Evolutionary conservation across 768 basidiomycete genomes (phyloP), one percentile per base, ranked within the genome.

Genomic region (Cystofilobasidium capitatum): DNA sequence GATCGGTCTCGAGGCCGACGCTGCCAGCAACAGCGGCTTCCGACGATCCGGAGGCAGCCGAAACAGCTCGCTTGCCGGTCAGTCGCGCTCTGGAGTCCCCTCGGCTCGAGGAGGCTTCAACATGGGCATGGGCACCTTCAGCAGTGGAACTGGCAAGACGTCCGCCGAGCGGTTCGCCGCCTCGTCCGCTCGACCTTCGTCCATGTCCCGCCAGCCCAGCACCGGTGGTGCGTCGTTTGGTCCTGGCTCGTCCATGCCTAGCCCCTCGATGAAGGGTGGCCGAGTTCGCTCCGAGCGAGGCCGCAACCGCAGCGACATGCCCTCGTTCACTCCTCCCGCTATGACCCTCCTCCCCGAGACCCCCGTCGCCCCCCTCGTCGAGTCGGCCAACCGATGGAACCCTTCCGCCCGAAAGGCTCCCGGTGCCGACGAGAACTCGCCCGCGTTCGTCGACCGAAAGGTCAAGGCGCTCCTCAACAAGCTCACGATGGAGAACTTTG

Each of bases 401-500:
- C 73, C 68, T 17, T 85, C 55, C 74, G 73, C 62, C 68, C 72
- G 42, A 70, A 84, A 73, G 74, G 80, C 66, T 69, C 17, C 70
- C 36, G 74, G 71, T 49, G 77, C 78, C 14, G 86, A 88, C 55
- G 77, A 79, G 16, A 87, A 89, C 54, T 85, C 88, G 0, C 87
- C 89, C 13, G 90, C 90, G 72, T 78, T 88, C 70, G 89, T 97
- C 33, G 91, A 96, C 72, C 88, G 91, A 62, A 94, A 93, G 79
- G 92, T 96, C 80, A 91, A 88, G 78, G 80, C 81, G 61, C 79
- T 96, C 66, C 86, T 98, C 73, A 94, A 98, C 83, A 96, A 91
- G 80, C 83, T 97, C 40, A 93, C 93, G 17, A 88, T 92, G 85
- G 91, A 97, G 81, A 88, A 88, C 72, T 97, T 97, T 81, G 89